Evolutionary conservation across 2,329 filamentous ascomycete genomes (phyloP).

Genomic region (Exophiala sp.): DNA sequence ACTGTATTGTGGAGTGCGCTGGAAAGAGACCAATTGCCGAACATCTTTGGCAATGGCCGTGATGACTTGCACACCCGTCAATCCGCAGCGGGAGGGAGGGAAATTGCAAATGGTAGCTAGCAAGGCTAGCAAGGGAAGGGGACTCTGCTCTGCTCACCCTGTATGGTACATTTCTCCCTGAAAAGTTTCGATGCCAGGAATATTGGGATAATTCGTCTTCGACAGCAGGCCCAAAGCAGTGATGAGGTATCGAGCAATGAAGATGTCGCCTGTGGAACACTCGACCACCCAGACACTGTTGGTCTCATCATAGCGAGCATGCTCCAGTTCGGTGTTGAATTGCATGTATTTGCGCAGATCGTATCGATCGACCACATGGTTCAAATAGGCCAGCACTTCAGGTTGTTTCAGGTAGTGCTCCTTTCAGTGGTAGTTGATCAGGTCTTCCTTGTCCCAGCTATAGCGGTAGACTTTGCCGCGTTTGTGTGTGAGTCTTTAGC

Average conservation of each 20-base stretch:
- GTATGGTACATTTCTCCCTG: conserved; percentile 39
- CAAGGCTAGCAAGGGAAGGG: too few relatives aligned
- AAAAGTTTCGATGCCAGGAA: conserved; percentile 36
- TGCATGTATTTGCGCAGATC: conserved; percentile 42
- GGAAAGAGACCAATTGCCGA: conserved; percentile 32
- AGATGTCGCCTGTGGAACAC: conserved; percentile 36
- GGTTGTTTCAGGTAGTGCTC: conserved; percentile 24
- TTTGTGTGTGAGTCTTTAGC: too few relatives aligned
- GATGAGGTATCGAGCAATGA: conserved; percentile 37
- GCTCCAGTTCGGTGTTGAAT: conserved; percentile 42
- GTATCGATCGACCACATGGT: conserved; percentile 43
- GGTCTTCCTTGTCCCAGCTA: conserved; percentile 35
- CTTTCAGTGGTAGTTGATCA: conserved; percentile 18
- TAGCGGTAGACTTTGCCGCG: conserved; percentile 36
- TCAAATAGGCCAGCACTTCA: conserved; percentile 45
- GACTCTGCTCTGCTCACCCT: conserved; percentile 17
- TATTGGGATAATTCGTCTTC: conserved; percentile 37
- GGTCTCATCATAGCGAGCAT: conserved; percentile 29
- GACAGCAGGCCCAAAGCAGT: conserved; percentile 37
- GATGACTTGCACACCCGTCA: conserved; percentile 38
- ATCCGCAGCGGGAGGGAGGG: conserved; percentile 29
- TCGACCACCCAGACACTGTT: conserved; percentile 40
- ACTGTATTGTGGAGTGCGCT: conserved; percentile 32
- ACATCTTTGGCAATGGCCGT: conserved; percentile 31
- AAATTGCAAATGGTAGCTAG: not conserved